Evolutionary conservation across 345 rosid species (phyloP).

Genomic region (Psidium friedrichsthalianum): DNA sequence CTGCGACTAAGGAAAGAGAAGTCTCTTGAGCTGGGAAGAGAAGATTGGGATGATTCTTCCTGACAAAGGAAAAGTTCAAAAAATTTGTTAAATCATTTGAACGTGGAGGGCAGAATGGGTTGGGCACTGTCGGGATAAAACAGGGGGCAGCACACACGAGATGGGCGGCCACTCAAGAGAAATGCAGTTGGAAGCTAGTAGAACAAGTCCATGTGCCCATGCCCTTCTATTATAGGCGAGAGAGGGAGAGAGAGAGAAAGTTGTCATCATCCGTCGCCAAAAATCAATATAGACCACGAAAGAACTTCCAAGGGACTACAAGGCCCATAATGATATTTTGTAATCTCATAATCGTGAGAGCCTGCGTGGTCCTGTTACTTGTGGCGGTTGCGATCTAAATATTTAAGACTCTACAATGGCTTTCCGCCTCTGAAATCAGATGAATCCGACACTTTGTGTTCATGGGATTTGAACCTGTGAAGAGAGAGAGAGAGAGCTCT

Average conservation of each 20-base stretch:
- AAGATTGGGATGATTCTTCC: not conserved
- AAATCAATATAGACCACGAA: not conserved
- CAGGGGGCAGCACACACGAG: not conserved
- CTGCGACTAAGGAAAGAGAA: not conserved
- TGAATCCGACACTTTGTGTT: not conserved
- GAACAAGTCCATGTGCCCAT: not conserved
- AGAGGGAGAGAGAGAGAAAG: not conserved
- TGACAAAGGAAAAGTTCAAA: not conserved
- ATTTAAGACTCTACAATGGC: not conserved
- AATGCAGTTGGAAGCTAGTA: not conserved
- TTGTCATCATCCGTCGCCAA: not conserved
- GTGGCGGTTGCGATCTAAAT: rapidly evolving
- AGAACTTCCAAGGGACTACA: not conserved
- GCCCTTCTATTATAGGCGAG: not conserved
- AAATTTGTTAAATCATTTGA: not conserved
- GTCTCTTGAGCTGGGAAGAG: not conserved
- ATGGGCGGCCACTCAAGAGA: not conserved
- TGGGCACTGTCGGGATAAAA: not conserved
- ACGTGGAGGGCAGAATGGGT: not conserved
- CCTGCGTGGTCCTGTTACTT: not conserved
- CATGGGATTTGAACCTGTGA: not conserved
- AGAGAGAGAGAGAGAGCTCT: not conserved
- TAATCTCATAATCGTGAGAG: rapidly evolving
- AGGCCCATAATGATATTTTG: not conserved
- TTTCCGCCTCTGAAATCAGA: not conserved